These are phyloP conservation scores for Datisca glomerata DNA, from an alignment of 306 rosid species.

Conservation along the genomic window DNA sequence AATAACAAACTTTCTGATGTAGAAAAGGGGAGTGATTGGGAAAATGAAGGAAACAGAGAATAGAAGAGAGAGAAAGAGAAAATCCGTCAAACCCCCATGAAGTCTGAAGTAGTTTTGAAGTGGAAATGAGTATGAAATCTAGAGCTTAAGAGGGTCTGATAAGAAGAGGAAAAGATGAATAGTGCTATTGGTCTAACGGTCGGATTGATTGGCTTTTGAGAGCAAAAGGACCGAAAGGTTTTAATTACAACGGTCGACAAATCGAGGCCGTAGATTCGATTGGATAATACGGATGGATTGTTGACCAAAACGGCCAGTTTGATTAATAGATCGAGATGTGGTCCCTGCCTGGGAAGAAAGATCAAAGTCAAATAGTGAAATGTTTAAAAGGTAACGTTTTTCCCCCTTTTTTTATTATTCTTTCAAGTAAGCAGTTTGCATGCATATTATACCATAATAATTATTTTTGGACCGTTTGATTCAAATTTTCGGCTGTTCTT, in stretches of 20 bases:
- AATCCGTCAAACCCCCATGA: conserved; percentile 10
- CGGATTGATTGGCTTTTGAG: conserved; percentile 27
- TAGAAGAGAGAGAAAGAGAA: conserved; percentile 2
- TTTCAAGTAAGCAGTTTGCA: no score
- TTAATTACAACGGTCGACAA: conserved; percentile 45
- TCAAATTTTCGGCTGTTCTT: no score
- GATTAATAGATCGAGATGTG: no score
- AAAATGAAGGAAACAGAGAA: neutral
- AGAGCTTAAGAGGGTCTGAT: neutral
- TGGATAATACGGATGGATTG: conserved; percentile 10
- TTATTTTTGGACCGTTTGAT: no score
- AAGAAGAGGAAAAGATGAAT: neutral
- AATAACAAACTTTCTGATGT: no score
- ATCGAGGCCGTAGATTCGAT: conserved; percentile 21
- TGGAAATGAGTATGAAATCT: neutral
- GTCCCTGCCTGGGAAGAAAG: neutral
- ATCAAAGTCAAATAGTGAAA: neutral
- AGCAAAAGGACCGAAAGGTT: conserved; percentile 6
- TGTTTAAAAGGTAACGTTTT: no score
- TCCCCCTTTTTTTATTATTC: no score
- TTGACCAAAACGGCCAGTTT: conserved; percentile 12
- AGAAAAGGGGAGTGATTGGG: no score
- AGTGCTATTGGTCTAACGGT: conserved; percentile 31
- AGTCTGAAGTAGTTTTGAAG: neutral
- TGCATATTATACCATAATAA: no score